Evolutionary conservation across 2,329 filamentous ascomycete genomes (phyloP), one percentile per base, ranked within the genome.

Genomic region (Aspergillus flavus): DNA sequence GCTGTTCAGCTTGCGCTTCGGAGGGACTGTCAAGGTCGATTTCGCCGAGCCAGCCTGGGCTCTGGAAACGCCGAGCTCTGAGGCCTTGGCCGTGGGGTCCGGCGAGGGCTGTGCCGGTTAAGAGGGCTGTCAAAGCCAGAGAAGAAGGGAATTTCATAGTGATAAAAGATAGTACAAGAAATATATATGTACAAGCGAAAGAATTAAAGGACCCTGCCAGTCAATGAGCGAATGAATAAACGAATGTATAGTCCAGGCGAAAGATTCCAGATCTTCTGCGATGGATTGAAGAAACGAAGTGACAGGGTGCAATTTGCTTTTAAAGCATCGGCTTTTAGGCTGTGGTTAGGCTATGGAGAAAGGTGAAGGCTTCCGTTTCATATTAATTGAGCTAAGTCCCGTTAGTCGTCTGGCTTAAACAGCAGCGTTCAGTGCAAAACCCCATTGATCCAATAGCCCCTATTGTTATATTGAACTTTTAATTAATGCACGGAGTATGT

Each of bases 61-160:
- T 36, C 36, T 43, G 23, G 45, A 59, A 28, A 30, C 43, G 50
- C 4, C 36, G 58, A 12, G 59, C 52, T 16, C 41, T 19, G 16
- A 45, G 58, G 21, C 39, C 34, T 30, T 61, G 52, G 41, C 58
- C 46, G 50, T 61, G 59, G 32, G 50, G 41, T 34, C 57, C 41
- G 19, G 56, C 50, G 30, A 55, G 39, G 50, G 61, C 61, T 7
- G 57, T 52, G 34, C 57, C 61, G 28, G 61, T 50, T 30, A 56
- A 41, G 10, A 61, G 19, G 52, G 59, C 59, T 36, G 52, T 39
- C 39, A 61, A 46, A 26, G 52, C 59, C 36, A 61, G n/a, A n/a
- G 50, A 32, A 34, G 59, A 57, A 36, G 52, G 16, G 32, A 61
- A 50, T 39, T 61, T 61, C 59, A 61, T 61, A 4, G 26, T 61